Evolutionary conservation across 2,329 filamentous ascomycete genomes (phyloP).

Genomic region (Meredithiella fracta): DNA sequence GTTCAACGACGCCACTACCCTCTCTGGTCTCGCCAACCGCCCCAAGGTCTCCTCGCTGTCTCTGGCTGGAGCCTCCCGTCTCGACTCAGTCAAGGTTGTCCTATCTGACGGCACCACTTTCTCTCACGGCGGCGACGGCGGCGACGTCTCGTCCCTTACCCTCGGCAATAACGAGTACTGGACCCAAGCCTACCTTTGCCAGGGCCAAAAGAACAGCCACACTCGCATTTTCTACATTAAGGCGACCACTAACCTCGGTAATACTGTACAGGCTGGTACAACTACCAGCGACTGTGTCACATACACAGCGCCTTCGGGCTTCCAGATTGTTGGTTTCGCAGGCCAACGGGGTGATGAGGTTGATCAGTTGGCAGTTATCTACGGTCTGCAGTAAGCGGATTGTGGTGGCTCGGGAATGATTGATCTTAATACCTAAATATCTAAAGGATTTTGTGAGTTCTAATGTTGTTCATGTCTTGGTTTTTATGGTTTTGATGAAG

Average conservation of each 20-base stretch:
- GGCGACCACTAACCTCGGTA: constrained; percentile 34
- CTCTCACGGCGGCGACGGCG: constrained; percentile 37
- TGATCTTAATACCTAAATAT: background rate
- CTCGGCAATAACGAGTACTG: constrained; percentile 33
- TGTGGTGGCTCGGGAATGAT: background rate
- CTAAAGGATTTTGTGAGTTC: background rate
- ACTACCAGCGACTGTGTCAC: constrained; percentile 31
- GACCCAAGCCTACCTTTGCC: constrained; percentile 32
- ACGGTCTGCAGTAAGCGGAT: constrained; percentile 24
- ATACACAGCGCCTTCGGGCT: constrained; percentile 30
- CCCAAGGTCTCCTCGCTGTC: constrained; percentile 25
- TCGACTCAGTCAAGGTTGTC: constrained; percentile 34
- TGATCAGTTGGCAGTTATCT: constrained; percentile 36
- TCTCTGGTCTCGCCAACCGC: constrained; percentile 21
- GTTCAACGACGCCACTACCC: constrained; percentile 36
- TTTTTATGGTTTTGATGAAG: background rate
- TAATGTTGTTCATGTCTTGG: background rate
- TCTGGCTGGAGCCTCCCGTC: constrained; percentile 30
- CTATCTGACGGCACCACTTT: constrained; percentile 32
- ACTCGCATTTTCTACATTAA: constrained; percentile 40
- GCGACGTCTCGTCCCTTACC: constrained; percentile 25
- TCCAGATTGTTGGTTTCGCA: constrained; percentile 36
- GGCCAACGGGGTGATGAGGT: constrained; percentile 38
- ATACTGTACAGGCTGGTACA: constrained; percentile 28
- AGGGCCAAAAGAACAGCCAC: constrained; percentile 27